Conservation (phyloP, 1,284 basidiomycete species). For the Gastroboletus turbinatus region DNA sequence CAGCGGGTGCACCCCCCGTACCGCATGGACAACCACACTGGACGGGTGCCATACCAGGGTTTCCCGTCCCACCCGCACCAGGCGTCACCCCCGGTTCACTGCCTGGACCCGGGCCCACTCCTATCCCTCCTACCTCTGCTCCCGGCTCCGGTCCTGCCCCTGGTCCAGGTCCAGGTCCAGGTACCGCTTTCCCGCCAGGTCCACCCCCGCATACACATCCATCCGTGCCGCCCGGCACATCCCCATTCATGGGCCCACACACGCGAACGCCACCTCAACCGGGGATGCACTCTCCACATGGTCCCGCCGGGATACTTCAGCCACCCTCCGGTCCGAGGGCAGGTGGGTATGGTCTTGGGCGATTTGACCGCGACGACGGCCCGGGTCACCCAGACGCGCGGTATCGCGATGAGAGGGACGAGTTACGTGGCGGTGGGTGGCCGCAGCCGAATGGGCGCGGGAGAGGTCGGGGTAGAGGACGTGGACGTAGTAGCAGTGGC, state of each 20-base stretch:
- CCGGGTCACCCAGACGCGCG: constrained; percentile 21
- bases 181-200: constrained; percentile 14
- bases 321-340: constrained; percentile 26
- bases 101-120: constrained; percentile 4
- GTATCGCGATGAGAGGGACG: constrained; percentile 27
- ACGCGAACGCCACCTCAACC: constrained; percentile 21
- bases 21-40: constrained; percentile 24
- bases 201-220: neutral
- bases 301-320: constrained; percentile 15
- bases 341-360: constrained; percentile 19
- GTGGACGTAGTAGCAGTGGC: constrained; percentile 25
- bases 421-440: constrained; percentile 23
- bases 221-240: neutral
- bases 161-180: constrained; percentile 1
- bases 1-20: neutral
- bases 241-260: constrained; percentile 21
- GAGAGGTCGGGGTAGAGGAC: constrained; percentile 36
- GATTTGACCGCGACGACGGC: constrained; percentile 30
- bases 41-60: constrained; percentile 17
- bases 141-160: neutral
- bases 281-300: constrained; percentile 18
- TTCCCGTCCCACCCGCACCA: constrained; percentile 10
- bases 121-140: neutral
- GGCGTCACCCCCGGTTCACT: neutral
- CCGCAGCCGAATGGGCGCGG: constrained; percentile 31